Percentiles rank a stretch among this genome's conserved stretches.
These are phyloP conservation scores for Claviceps arundinis DNA, from an alignment of 2,329 filamentous ascomycete genomes.

Conservation along the genomic window DNA sequence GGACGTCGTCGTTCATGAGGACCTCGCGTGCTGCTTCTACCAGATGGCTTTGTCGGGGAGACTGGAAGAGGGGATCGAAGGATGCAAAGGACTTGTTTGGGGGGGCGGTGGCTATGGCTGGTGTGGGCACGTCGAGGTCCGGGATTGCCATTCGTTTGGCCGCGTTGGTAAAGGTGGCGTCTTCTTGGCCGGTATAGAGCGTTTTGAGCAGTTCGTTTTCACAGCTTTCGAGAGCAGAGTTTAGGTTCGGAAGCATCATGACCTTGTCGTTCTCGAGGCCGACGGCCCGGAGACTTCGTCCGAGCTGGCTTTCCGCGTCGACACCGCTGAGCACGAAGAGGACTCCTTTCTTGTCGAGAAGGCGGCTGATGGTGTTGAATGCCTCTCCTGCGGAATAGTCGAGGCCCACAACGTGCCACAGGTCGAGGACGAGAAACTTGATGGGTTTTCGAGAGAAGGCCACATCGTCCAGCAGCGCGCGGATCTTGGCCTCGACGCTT, in stretches of 20 bases:
- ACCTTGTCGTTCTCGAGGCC: constrained; percentile 68
- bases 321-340: constrained; percentile 74
- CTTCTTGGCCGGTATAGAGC: constrained; percentile 58
- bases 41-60: constrained; percentile 67
- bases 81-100: constrained; percentile 19
- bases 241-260: constrained; percentile 74
- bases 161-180: constrained; percentile 33
- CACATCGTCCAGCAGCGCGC: constrained; percentile 69
- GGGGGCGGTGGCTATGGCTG: constrained; percentile 8
- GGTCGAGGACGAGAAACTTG: constrained; percentile 78
- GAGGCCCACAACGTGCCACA: constrained; percentile 78
- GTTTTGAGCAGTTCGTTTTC: constrained; percentile 86
- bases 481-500: constrained; percentile 80
- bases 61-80: constrained; percentile 45
- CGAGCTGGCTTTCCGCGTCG: constrained; percentile 60
- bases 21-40: constrained; percentile 66
- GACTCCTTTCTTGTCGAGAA: constrained; percentile 65
- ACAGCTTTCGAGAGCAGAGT: constrained; percentile 84
- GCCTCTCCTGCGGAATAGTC: constrained; percentile 95
- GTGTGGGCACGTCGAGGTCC: constrained; percentile 35
- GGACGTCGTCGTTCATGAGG: constrained; percentile 51
- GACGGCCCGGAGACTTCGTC: constrained; percentile 67
- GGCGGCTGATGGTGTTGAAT: constrained; percentile 80
- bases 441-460: constrained; percentile 68
- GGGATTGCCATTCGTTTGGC: constrained; percentile 28